A percentile compares a stretch with the other conserved stretches of the same genome.
phyloP scores from a whole-genome alignment of 140 eudicot species.

The Eryngium alpinum region DNA sequence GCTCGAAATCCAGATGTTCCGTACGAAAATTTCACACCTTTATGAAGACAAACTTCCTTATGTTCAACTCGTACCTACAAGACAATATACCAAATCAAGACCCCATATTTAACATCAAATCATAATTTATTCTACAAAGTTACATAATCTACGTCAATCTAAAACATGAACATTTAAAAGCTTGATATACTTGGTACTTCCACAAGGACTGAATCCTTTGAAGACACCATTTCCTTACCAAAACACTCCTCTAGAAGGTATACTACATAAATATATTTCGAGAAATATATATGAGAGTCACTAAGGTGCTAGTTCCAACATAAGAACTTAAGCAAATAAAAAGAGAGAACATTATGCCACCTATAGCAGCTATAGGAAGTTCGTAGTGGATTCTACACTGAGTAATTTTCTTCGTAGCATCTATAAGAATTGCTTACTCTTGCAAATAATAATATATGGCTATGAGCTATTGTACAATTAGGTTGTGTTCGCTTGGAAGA shows the following conservation, averaged over 20 bases:
- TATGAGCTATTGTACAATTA: not conserved
- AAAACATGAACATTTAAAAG: not conserved
- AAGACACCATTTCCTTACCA: not conserved
- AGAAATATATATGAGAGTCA: not conserved
- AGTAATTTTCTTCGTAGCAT: not conserved
- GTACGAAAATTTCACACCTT: constrained; percentile 61
- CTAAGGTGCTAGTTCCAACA: not conserved
- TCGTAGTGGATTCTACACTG: not conserved
- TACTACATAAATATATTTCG: not conserved
- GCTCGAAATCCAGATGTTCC: constrained; percentile 96
- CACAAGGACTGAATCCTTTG: not conserved
- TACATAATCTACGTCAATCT: not conserved
- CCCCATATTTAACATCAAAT: not conserved
- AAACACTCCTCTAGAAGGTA: not conserved
- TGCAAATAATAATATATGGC: not conserved
- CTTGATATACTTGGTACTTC: not conserved
- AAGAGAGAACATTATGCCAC: not conserved
- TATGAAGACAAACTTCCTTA: constrained; percentile 64
- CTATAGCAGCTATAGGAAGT: not conserved
- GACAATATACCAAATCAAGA: not conserved
- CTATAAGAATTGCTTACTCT: not conserved
- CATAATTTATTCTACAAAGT: not conserved
- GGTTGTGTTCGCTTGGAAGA: too few relatives aligned
- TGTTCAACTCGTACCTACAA: constrained; percentile 87
- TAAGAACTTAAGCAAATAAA: not conserved